Evolutionary conservation across 306 rosid species (phyloP).

Genomic region (Biancaea sappan): DNA sequence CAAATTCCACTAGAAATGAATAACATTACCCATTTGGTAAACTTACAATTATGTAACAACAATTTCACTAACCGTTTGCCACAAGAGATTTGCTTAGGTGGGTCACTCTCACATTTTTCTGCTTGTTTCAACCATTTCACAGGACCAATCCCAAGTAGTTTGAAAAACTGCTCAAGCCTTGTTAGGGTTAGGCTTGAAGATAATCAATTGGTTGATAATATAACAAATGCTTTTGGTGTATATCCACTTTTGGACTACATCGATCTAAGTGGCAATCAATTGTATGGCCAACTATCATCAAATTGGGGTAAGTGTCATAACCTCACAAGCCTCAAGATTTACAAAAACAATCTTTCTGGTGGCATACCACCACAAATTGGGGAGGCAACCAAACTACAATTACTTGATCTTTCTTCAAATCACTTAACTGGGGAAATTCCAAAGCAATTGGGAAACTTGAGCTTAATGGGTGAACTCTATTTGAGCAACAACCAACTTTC

Average conservation of each 20-base stretch:
- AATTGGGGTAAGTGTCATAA: conserved; percentile 19
- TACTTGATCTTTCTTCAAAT: conserved; percentile 34
- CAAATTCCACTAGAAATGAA: conserved; percentile 17
- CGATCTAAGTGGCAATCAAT: conserved; percentile 31
- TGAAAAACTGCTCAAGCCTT: conserved; percentile 29
- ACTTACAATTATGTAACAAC: not conserved
- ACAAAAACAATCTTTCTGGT: conserved; percentile 28
- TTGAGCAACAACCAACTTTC: conserved; percentile 1
- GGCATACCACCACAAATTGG: conserved; percentile 26
- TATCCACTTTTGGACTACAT: conserved; percentile 29
- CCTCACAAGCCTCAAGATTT: not conserved
- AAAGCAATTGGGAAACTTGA: conserved; percentile 26
- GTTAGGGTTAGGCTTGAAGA: conserved; percentile 19
- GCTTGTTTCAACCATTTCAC: not conserved
- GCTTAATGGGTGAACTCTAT: not conserved
- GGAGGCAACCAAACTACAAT: conserved; percentile 24
- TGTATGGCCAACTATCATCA: conserved; percentile 30
- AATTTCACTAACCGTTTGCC: conserved; percentile 26
- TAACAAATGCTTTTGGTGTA: conserved; percentile 32
- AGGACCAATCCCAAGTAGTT: conserved; percentile 17
- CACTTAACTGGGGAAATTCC: conserved; percentile 37
- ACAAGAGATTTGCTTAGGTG: conserved; percentile 19
- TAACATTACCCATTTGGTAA: not conserved
- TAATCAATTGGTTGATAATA: conserved; percentile 36
- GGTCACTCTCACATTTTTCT: not conserved